Evolutionary conservation across 176 grass and related monocot species (phyloP), one percentile per base, ranked within the genome.

Genomic region (Paspalum notatum): DNA sequence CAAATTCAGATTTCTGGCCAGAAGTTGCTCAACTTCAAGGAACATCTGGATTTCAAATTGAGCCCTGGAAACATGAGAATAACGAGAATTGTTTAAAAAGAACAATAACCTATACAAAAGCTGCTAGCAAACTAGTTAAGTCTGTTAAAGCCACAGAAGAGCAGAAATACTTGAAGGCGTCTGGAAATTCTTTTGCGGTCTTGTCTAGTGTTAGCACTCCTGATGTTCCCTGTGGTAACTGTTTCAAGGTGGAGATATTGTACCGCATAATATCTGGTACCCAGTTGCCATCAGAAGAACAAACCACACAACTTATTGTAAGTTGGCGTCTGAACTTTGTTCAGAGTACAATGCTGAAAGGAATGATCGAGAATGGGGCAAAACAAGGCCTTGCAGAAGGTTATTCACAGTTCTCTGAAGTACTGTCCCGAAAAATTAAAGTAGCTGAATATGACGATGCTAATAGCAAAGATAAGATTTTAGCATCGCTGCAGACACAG

Each of bases 271-370:
- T 67, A 61, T 78, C 87, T 85, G 88, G 90, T 65, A 86, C 92
- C 56, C 90, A 89, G 46, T 71, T 84, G 66, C 71, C 74, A 68
- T 83, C 80, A 63, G 86, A 91, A 71, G 87, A 89, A 76, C 88
- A 86, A 81, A 83, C 90, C 5, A 21, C 92, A 58, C 90, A 80
- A 82, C 86, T 98, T 79, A 87, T 82, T 64, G 80, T 98, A 76
- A 94, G 92, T 45, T 98, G 92, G 92, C 87, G 90, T 63, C 71
- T 78, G 20, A 98, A 94, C 64, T 98, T 94, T 61, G 72, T 94
- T 51, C 95, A 98, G 74, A 93, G 95, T 82, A 94, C 95, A 13
- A 98, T 98, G 95, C 84, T 94, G 86, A 98, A 91, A 91, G 67
- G 87, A 82, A 93, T 98, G 90, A 92, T 98, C 7, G 95, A 98